Percentiles rank a stretch among this genome's conserved stretches.
These are phyloP conservation scores for Populus davidiana DNA, from an alignment of 345 rosid genomes.

Conservation along the genomic window DNA sequence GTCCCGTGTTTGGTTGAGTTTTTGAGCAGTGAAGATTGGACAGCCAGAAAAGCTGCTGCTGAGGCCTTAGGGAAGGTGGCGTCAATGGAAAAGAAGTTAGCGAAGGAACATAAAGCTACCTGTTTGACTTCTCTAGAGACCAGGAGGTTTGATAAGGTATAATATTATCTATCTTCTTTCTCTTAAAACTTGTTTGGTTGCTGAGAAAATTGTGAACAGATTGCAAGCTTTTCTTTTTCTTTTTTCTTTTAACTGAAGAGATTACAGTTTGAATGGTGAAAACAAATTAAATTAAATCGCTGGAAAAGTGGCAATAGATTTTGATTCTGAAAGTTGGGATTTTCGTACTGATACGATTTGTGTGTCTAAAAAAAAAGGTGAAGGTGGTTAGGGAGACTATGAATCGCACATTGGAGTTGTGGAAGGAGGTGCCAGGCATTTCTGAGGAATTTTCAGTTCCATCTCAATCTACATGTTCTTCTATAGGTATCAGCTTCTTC, in stretches of 20 bases:
- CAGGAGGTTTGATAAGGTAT: constrained; percentile 86
- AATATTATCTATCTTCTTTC: neutral
- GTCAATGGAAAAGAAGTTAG: constrained; percentile 52
- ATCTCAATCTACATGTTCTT: constrained; percentile 44
- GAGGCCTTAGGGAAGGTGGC: constrained; percentile 77
- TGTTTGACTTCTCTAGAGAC: constrained; percentile 52
- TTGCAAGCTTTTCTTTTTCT: neutral
- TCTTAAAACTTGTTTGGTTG: constrained; percentile 1
- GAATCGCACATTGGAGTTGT: constrained; percentile 65
- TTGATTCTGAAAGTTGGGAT: neutral
- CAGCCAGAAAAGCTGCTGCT: constrained; percentile 83
- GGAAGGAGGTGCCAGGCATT: constrained; percentile 65
- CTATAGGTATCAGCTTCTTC: constrained; percentile 30
- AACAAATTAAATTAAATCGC: neutral
- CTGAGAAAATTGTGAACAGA: constrained; percentile 9
- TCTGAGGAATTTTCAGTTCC: constrained; percentile 39
- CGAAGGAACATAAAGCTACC: constrained; percentile 44
- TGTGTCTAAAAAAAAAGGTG: constrained; percentile 38
- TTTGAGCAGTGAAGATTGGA: constrained; percentile 75
- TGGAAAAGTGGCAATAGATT: neutral
- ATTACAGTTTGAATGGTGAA: neutral
- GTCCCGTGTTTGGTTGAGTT: constrained; percentile 60
- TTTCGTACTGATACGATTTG: constrained; percentile 11
- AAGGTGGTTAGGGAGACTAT: constrained; percentile 86
- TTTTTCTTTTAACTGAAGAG: neutral